These are phyloP conservation scores for Daucus carota DNA, from an alignment of 129 eudicot genomes.

Conservation along the genomic window DNA sequence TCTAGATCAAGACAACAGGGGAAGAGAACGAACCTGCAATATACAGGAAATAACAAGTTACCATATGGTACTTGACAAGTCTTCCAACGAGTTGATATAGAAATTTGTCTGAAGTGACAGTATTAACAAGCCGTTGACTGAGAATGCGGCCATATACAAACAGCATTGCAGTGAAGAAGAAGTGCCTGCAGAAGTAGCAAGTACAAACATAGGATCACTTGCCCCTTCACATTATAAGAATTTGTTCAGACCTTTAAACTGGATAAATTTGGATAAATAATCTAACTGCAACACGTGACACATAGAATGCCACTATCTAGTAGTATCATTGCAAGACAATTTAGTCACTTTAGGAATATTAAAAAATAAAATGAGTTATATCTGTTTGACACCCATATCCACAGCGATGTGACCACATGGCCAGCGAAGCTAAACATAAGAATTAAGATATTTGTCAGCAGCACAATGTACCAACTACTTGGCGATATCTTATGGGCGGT, in stretches of 20 bases:
- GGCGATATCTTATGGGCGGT: too few species aligned
- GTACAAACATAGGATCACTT: neutral
- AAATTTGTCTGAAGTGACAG: conserved; percentile 77
- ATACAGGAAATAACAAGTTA: conserved; percentile 88
- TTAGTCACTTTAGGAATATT: neutral
- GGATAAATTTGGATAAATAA: neutral
- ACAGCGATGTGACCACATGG: neutral
- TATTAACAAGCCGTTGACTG: conserved; percentile 88
- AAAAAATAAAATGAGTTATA: neutral
- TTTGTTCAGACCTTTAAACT: neutral
- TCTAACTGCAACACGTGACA: neutral
- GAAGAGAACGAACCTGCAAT: conserved; percentile 66
- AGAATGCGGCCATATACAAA: conserved; percentile 97
- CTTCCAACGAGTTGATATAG: conserved; percentile 68
- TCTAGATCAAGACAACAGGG: neutral
- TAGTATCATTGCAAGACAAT: neutral
- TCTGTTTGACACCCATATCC: neutral
- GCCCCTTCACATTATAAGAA: neutral
- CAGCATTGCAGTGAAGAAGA: conserved; percentile 97
- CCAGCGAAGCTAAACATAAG: neutral
- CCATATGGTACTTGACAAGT: conserved; percentile 94
- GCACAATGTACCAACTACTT: neutral
- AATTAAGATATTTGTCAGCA: neutral
- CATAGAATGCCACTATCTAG: neutral
- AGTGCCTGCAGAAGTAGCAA: conserved; percentile 58